These are phyloP conservation scores for Leccinellum luteum DNA, from an alignment of 768 basidiomycete genomes.

Conservation along the genomic window DNA sequence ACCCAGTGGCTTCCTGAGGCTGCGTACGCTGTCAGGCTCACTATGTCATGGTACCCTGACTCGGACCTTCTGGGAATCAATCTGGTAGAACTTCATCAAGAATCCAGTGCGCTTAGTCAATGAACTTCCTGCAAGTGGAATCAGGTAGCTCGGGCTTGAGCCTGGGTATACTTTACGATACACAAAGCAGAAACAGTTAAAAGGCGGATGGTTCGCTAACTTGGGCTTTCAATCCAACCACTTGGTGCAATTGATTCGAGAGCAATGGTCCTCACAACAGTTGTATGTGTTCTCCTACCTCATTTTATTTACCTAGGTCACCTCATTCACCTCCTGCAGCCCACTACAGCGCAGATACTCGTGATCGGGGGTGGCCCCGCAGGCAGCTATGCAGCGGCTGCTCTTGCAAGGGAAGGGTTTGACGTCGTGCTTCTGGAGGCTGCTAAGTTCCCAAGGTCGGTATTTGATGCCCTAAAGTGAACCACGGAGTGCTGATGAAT, in stretches of 20 bases:
- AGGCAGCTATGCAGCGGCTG: not conserved
- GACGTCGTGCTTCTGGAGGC: not conserved
- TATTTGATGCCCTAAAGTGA: too few relatives aligned
- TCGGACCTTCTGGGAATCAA: too few relatives aligned
- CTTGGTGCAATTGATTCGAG: not conserved
- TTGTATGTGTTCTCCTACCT: not conserved
- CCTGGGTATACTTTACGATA: not conserved
- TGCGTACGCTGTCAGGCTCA: too few relatives aligned
- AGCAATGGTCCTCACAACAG: not conserved
- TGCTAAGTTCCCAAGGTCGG: too few relatives aligned
- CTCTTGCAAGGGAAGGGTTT: not conserved
- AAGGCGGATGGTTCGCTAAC: not conserved
- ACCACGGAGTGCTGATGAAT: too few relatives aligned
- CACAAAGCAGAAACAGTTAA: not conserved
- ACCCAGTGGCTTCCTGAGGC: too few relatives aligned
- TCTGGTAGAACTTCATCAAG: too few relatives aligned
- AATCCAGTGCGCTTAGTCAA: not conserved
- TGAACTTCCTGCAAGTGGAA: not conserved
- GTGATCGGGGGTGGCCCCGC: not conserved
- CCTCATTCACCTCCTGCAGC: not conserved
- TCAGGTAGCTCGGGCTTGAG: not conserved
- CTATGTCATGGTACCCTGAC: too few relatives aligned
- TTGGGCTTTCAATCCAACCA: not conserved
- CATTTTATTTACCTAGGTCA: not conserved
- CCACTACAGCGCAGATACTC: not conserved